Evolutionary conservation across 371 early-diverging fungal species (phyloP).

Genomic region (Phascolomyces articulosus): DNA sequence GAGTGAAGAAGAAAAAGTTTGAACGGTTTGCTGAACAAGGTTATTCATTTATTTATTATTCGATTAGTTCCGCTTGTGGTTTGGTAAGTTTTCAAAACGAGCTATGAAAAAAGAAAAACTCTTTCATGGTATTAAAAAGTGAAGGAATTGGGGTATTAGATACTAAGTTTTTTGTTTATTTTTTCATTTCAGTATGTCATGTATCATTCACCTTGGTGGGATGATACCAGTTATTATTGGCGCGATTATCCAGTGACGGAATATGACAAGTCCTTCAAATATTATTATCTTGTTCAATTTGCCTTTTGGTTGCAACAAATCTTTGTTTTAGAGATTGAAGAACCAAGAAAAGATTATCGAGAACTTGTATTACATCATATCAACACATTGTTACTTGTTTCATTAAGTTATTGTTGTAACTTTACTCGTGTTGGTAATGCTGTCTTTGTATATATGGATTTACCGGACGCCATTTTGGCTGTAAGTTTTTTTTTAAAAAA

Average conservation of each 20-base stretch:
- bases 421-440: conserved; percentile 79
- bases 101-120: too few species aligned
- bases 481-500: conserved; percentile 49
- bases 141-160: too few species aligned
- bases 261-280: conserved; percentile 62
- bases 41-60: conserved; percentile 67
- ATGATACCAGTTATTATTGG: conserved; percentile 68
- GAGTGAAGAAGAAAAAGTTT: conserved; percentile 49
- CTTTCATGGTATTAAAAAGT: too few species aligned
- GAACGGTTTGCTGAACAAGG: conserved; percentile 75
- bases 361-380: conserved; percentile 74
- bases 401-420: conserved; percentile 66
- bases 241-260: conserved; percentile 63
- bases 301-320: conserved; percentile 80
- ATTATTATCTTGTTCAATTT: conserved; percentile 73
- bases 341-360: conserved; percentile 73
- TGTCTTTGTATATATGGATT: conserved; percentile 79
- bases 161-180: too few species aligned
- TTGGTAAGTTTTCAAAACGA: conserved; percentile 41
- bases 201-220: conserved; percentile 68
- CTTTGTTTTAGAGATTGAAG: conserved; percentile 74
- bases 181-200: conserved; percentile 37
- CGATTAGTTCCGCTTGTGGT: conserved; percentile 45
- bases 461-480: conserved; percentile 75
- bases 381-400: conserved; percentile 69